Evolutionary conservation across 2,329 filamentous ascomycete genomes (phyloP).

Genomic region (Aureobasidium sp.): DNA sequence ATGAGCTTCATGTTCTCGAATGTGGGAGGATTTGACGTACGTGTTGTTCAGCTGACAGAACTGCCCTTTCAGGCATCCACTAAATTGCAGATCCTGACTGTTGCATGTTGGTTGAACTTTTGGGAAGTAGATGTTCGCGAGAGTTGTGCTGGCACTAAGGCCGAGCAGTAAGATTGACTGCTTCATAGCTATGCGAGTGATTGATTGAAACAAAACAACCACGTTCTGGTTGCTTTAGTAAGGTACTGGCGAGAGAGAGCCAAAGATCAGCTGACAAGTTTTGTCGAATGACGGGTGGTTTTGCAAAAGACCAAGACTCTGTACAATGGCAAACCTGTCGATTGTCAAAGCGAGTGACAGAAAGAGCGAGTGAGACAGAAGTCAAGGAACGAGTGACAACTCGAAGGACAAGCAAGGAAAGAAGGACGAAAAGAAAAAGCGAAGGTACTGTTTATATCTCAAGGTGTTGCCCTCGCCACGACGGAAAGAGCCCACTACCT

Average conservation of each 20-base stretch:
- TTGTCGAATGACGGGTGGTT: not conserved
- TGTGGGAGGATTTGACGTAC: conserved; percentile 24
- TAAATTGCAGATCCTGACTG: conserved; percentile 20
- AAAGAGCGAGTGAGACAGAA: not conserved
- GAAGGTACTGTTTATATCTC: conserved; percentile 2
- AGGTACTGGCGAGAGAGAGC: not conserved
- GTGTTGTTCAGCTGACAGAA: conserved; percentile 30
- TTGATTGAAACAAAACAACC: not conserved
- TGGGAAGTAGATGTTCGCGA: conserved; percentile 44
- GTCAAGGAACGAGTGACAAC: not conserved
- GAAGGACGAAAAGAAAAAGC: not conserved
- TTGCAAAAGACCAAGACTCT: not conserved
- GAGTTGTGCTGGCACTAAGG: not conserved
- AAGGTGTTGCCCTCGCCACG: not conserved
- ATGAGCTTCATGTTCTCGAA: not conserved
- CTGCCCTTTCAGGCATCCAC: conserved; percentile 33
- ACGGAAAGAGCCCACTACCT: not conserved
- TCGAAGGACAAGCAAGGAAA: not conserved
- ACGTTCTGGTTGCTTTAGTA: not conserved
- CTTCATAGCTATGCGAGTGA: not conserved
- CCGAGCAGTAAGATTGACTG: conserved; percentile 4
- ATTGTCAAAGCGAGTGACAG: not conserved
- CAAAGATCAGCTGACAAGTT: not conserved
- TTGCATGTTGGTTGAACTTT: conserved; percentile 41
- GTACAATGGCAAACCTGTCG: not conserved